Evolutionary conservation across 1,284 basidiomycete species (phyloP).

Genomic region (Takashimella tepidaria): DNA sequence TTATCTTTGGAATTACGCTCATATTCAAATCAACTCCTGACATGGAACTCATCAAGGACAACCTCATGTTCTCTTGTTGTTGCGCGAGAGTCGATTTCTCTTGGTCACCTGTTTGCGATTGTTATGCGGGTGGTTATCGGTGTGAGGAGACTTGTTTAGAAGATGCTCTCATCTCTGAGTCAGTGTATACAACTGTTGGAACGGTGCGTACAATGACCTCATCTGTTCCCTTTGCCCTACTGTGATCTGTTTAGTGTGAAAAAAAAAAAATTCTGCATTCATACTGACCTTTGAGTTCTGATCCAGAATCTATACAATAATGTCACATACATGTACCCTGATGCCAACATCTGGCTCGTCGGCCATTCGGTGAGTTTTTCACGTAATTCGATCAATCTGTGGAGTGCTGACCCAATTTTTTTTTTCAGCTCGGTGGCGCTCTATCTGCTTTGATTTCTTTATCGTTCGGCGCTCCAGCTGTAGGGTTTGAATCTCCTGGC

Average conservation of each 20-base stretch:
- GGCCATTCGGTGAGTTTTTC: slow-evolving; percentile 63
- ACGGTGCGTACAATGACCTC: slow-evolving; percentile 51
- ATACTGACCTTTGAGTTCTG: slow-evolving; percentile 5
- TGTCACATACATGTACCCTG: slow-evolving; percentile 86
- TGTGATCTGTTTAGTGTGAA: not conserved
- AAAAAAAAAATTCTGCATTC: too few relatives aligned
- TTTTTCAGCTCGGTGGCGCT: slow-evolving; percentile 64
- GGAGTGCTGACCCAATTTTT: slow-evolving; percentile 53
- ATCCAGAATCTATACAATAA: slow-evolving; percentile 85
- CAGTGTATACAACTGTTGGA: slow-evolving; percentile 66
- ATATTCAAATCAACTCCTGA: not conserved
- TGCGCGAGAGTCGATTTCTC: slow-evolving; percentile 91
- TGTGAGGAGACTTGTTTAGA: slow-evolving; percentile 83
- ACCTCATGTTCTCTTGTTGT: slow-evolving; percentile 96
- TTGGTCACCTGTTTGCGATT: slow-evolving; percentile 93
- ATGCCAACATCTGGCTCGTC: slow-evolving; percentile 85
- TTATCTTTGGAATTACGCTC: not conserved
- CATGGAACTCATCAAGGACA: slow-evolving; percentile 55
- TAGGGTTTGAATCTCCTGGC: slow-evolving; percentile 87
- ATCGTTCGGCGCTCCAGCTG: slow-evolving; percentile 87
- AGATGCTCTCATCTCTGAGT: slow-evolving; percentile 70
- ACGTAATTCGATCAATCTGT: not conserved
- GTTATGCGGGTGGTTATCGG: slow-evolving; percentile 73
- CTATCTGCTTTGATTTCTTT: slow-evolving; percentile 78
- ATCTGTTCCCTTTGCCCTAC: not conserved